phyloP scores from a whole-genome alignment of 768 basidiomycete genomes.

The Termitomyces sp. region DNA sequence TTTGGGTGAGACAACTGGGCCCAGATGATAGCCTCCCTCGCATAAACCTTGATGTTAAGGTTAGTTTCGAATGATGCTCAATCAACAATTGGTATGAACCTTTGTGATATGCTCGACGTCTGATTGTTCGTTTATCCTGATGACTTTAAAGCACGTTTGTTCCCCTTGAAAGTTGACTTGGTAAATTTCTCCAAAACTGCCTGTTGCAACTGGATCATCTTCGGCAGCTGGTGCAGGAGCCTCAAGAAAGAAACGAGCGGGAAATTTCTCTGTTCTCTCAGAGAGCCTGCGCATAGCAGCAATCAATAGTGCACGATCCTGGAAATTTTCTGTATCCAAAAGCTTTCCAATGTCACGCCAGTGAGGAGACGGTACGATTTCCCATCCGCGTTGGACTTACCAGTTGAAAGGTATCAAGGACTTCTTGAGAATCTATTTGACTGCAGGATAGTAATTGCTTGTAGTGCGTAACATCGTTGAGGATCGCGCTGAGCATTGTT shows the following conservation, averaged over 20 bases:
- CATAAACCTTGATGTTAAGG: slow-evolving; percentile 2
- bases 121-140: neutral
- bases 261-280: neutral
- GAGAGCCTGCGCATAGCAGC: slow-evolving; percentile 6
- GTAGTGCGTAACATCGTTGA: neutral
- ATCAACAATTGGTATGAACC: neutral
- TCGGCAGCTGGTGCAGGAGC: neutral
- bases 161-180: neutral
- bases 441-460: neutral
- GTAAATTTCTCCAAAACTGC: slow-evolving; percentile 4
- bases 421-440: neutral
- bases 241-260: neutral
- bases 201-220: neutral
- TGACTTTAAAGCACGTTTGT: slow-evolving; percentile 4
- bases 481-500: no score
- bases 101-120: neutral
- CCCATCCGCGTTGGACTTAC: neutral
- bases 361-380: no score
- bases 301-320: neutral
- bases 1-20: slow-evolving; percentile 27
- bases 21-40: slow-evolving; percentile 18
- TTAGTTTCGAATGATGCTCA: neutral
- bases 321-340: neutral
- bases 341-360: neutral
- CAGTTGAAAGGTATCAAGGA: neutral